phyloP scores from a whole-genome alignment of 148 eudicot genomes.

The Gaultheria prostrata region DNA sequence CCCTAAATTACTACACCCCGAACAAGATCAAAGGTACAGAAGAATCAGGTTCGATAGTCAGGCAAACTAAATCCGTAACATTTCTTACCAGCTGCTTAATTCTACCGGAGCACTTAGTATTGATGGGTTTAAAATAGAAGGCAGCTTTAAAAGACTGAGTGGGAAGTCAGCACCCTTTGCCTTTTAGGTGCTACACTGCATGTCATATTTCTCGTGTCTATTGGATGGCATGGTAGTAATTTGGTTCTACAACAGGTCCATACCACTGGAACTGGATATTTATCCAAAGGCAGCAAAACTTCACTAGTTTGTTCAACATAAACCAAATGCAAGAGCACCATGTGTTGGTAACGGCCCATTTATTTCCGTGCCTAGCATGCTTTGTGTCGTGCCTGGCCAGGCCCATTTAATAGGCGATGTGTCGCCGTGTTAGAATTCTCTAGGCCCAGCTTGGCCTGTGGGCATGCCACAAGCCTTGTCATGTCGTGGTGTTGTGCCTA shows the following conservation, averaged over 20 bases:
- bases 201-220: neutral
- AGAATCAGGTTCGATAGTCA: neutral
- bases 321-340: neutral
- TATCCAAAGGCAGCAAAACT: neutral
- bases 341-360: neutral
- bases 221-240: neutral
- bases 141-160: neutral
- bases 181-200: neutral
- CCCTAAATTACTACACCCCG: neutral
- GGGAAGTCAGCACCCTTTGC: neutral
- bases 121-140: neutral
- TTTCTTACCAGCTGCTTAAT: neutral
- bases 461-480: neutral
- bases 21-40: neutral
- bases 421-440: neutral
- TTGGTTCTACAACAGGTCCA: neutral
- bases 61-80: neutral
- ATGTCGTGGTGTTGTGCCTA: too few species aligned
- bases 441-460: neutral
- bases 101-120: neutral
- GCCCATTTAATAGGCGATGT: neutral
- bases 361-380: neutral
- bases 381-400: neutral
- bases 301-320: neutral
- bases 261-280: neutral